Evolutionary conservation across 73 alveolate genomes (phyloP), one percentile per base, ranked within the genome.

Genomic region (Tetrahymena borealis): DNA sequence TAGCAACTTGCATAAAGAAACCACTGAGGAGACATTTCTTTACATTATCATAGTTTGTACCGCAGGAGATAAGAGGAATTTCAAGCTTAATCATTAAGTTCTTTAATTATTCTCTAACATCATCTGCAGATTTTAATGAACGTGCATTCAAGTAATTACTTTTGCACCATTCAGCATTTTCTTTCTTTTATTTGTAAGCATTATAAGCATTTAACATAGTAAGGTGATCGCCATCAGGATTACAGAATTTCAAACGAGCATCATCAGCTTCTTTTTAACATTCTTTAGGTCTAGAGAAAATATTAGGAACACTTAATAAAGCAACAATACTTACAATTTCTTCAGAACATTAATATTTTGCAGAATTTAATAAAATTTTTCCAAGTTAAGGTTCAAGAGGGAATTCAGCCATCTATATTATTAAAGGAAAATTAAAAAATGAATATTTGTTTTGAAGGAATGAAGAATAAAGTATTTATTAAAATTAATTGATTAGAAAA

Each of bases 141-240:
- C 99, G 91, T 93, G 78, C 92, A 95, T 99, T 98, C 24, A 99
- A 94, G 96, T 91, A 99, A 94, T 98, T 98, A 33, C 97, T 98
- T 90, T 96, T 97, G 95, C 99, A 99, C 99, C 99, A 99, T 91
- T 96, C 99, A 91, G 97, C 94, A 35, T 93, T 95, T 92, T 97
- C 96, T 90, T 96, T 97, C 91, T 97, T 98, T 60, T 97, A 92
- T 95, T 97, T 98, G 91, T 92, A 98, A 85, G 99, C 98, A 91
- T 99, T 97, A 96, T 95, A 99, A 3, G 98, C 99, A 94, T 97
- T 96, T 36, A 99, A 96, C 40, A 98, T 93, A 0, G 99, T 98
- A 11, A 99, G 95, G 92, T 99, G 99, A 92, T 99, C 99, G 0
- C 99, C 99, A 78, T 98, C 99, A 94, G 97, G 98, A 95, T 99